phyloP scores from a whole-genome alignment of 2,329 filamentous ascomycete species.

The Colletotrichum sp. region DNA sequence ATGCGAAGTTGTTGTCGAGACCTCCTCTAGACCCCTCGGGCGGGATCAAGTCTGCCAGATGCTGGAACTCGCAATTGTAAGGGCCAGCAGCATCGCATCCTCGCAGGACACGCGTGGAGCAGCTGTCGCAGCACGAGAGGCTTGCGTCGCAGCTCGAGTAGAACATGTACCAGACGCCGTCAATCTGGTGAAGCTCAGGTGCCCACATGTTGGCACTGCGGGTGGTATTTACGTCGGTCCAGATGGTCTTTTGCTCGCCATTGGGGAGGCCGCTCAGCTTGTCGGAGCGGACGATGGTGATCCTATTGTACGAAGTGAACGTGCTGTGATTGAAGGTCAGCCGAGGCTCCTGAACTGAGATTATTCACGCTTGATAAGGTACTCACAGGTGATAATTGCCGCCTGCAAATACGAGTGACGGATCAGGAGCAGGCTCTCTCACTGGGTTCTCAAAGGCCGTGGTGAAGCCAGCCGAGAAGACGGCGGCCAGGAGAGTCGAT shows the following conservation, averaged over 20 bases:
- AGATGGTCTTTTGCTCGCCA: background rate
- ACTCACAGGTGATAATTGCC: background rate
- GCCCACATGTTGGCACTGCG: slow-evolving; percentile 21
- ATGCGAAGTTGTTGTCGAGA: background rate
- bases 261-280: background rate
- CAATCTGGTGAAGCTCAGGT: slow-evolving; percentile 23
- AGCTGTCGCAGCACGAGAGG: slow-evolving; percentile 19
- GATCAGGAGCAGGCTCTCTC: background rate
- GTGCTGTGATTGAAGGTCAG: background rate
- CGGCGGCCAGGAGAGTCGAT: background rate
- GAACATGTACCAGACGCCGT: slow-evolving; percentile 23
- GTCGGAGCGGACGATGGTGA: background rate
- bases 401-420: background rate
- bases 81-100: background rate
- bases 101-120: background rate
- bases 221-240: slow-evolving; percentile 1
- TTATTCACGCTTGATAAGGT: rapidly evolving
- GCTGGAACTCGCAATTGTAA: background rate
- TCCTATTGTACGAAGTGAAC: background rate
- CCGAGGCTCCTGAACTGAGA: background rate
- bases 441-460: background rate
- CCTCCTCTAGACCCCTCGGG: background rate
- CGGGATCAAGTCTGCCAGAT: background rate
- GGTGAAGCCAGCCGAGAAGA: background rate
- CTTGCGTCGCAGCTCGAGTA: slow-evolving; percentile 5